These are phyloP conservation scores for Saprolegnia parasitica DNA, from an alignment of 352 stramenopile species.

Conservation along the genomic window DNA sequence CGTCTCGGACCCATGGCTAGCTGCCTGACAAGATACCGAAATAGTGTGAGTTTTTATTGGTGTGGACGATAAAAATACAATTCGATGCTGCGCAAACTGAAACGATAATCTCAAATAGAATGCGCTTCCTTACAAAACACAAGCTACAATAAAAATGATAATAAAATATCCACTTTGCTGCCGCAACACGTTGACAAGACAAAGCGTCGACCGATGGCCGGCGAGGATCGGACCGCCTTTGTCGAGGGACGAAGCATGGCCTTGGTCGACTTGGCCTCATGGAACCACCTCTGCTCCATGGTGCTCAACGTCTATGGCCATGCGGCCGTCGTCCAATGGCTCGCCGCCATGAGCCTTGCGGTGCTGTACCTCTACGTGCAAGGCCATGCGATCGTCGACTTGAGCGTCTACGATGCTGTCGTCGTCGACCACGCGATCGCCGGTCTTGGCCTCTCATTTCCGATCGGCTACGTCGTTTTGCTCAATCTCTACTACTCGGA, in stretches of 20 bases:
- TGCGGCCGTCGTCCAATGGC: slow-evolving; percentile 13
- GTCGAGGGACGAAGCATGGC: background rate
- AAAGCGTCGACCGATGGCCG: background rate
- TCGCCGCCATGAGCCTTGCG: slow-evolving; percentile 10
- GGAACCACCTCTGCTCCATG: slow-evolving; percentile 1
- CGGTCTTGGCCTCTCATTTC: slow-evolving; percentile 55
- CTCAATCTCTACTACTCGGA: slow-evolving; percentile 62
- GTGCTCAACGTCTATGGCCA: slow-evolving; percentile 22
- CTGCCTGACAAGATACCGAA: no score
- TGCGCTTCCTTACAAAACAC: no score
- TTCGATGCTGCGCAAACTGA: no score
- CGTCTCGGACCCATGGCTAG: no score
- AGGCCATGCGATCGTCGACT: slow-evolving; percentile 36
- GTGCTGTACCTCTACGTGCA: slow-evolving; percentile 25
- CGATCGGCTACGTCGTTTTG: slow-evolving; percentile 57
- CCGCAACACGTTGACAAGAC: no score
- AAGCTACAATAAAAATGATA: no score
- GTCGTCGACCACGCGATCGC: slow-evolving; percentile 65
- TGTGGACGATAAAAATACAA: no score
- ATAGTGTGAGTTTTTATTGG: no score
- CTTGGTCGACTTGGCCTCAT: background rate
- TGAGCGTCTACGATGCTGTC: slow-evolving; percentile 65
- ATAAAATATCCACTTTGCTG: no score
- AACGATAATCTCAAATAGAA: no score
- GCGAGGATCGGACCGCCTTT: background rate